Conservation (phyloP, 2,329 filamentous ascomycete genomes). For the Paecilomyces fulvus region DNA sequence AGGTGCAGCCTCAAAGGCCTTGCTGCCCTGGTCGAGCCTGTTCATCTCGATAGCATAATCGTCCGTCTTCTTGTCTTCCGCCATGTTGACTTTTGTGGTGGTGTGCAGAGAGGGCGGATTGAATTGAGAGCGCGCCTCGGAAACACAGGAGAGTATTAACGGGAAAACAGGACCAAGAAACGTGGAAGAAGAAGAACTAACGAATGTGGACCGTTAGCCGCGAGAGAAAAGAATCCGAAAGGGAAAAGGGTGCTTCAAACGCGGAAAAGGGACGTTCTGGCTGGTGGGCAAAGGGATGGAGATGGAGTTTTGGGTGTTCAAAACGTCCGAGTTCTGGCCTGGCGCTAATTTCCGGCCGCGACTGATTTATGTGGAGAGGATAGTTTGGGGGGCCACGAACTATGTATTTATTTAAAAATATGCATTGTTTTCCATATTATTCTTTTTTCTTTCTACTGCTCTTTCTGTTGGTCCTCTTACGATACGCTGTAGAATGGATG, state of each 20-base stretch:
- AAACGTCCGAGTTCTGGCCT: background rate
- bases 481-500: background rate
- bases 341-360: background rate
- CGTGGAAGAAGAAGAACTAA: background rate
- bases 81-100: slow-evolving; percentile 49
- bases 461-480: background rate
- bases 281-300: background rate
- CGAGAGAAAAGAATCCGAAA: background rate
- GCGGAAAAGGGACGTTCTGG: background rate
- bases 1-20: slow-evolving; percentile 36
- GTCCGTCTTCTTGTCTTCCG: slow-evolving; percentile 79
- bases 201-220: background rate
- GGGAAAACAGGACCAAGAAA: background rate
- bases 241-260: background rate
- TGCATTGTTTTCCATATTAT: too few species aligned
- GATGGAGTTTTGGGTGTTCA: background rate
- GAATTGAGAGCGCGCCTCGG: background rate
- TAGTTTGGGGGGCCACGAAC: background rate
- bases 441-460: background rate
- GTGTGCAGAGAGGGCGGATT: background rate
- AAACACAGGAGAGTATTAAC: background rate
- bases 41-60: slow-evolving; percentile 65
- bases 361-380: background rate
- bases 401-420: too few species aligned
- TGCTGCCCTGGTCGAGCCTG: slow-evolving; percentile 46